Evolutionary conservation across 305 asterid species (phyloP), one percentile per base, ranked within the genome.

Genomic region (Fraxinus platypoda): DNA sequence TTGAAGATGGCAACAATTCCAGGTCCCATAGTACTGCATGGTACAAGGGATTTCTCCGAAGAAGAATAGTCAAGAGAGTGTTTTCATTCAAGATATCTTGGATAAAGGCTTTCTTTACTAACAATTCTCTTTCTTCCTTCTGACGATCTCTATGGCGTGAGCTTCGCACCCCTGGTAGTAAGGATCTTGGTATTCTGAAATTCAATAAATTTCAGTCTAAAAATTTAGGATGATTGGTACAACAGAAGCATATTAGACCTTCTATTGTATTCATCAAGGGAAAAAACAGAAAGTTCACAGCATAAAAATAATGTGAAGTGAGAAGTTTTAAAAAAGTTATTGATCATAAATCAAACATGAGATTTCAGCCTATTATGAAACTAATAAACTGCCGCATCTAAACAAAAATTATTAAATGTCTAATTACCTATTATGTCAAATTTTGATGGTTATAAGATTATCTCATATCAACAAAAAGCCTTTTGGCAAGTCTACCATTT

Each of bases 171-270:
- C 98, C 98, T 74, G 97, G 98, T 52, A 95, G 87, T 81, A 95
- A 90, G 80, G 98, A 92, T 91, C 97, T 93, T 79, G 99, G 99
- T 84, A 96, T 90, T 88, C 99, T 96, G 98, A 80, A 71, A 88
- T 76, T 84, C 86, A 87, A 83, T 34, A 68, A 81, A 80, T 81
- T 74, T 80, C 81, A 85, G 9, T 71, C 31, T 76, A 84, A 84
- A 86, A 84, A 21, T 4, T 76, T 79, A 52, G 30, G 62, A 64
- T 23, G 73, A 62, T 46, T 70, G 17, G 78, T 49, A 86, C 43
- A 80, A 73, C 62, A 17, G 38, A 77, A 82, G 81, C 83, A 80
- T 74, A 77, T 75, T 31, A 28, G 35, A 84, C 78, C 71, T 52
- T 57, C 15, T n/a, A 52, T 49, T 13, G 78, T 75, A 81, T 80